Percentiles rank a stretch among this genome's conserved stretches.
phyloP scores from a whole-genome alignment of 768 basidiomycete genomes.

The Chalciporus chontae region DNA sequence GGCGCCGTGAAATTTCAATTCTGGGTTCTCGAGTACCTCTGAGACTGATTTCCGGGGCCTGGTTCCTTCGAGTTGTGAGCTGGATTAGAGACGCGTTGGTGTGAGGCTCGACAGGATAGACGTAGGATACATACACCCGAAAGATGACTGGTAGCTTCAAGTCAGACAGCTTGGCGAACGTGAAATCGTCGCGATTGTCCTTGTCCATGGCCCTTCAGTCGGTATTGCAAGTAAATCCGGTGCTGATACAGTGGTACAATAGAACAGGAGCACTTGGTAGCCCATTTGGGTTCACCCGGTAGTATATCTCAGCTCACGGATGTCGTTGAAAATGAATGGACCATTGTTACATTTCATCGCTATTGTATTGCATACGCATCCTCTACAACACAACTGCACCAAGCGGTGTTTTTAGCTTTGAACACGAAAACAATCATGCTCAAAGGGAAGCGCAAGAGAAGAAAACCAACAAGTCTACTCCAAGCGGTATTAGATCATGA shows the following conservation, averaged over 20 bases:
- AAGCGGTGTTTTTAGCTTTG: constrained; percentile 22
- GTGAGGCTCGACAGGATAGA: not conserved
- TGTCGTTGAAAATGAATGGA: not conserved
- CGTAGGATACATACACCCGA: constrained; percentile 55
- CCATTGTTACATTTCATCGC: not conserved
- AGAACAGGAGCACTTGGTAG: constrained; percentile 1
- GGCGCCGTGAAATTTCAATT: constrained; percentile 77
- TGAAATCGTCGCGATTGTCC: constrained; percentile 81
- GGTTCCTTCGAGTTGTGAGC: constrained; percentile 83
- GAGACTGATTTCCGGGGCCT: constrained; percentile 69
- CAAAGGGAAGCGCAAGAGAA: constrained; percentile 5
- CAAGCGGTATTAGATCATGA: constrained; percentile 7
- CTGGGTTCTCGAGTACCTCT: constrained; percentile 79
- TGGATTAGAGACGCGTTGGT: constrained; percentile 25
- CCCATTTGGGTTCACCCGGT: no score
- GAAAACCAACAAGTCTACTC: not conserved
- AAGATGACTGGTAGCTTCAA: constrained; percentile 85
- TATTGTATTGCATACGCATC: constrained; percentile 17
- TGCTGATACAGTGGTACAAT: not conserved
- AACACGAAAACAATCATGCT: constrained; percentile 11
- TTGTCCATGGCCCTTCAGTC: constrained; percentile 43
- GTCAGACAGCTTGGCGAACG: constrained; percentile 87
- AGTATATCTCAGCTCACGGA: no score
- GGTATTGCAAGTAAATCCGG: not conserved
- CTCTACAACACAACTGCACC: constrained; percentile 20